Conservation (phyloP, 805 yeast genomes). For the Saccharomyces mikatae region DNA sequence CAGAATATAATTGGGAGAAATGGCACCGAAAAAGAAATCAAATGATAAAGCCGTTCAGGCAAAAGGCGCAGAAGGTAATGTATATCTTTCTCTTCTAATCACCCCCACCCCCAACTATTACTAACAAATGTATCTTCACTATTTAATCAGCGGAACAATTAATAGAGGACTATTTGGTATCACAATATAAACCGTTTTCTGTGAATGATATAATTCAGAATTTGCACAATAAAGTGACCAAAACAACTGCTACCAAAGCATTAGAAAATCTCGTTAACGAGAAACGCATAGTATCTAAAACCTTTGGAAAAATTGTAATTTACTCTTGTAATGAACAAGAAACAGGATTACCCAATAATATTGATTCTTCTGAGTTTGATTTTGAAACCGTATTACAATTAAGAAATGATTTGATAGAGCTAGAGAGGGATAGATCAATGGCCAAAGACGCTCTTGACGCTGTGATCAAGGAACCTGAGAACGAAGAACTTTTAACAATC, state of each 20-base stretch:
- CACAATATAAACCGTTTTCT: slow-evolving; percentile 43
- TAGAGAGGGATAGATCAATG: slow-evolving; percentile 13
- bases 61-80: slow-evolving; percentile 16
- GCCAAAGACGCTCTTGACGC: slow-evolving; percentile 6
- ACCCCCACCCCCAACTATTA: background rate
- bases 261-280: slow-evolving; percentile 32
- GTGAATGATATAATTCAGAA: slow-evolving; percentile 40
- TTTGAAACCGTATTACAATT: slow-evolving; percentile 17
- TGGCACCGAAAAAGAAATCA: slow-evolving; percentile 11
- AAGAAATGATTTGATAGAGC: slow-evolving; percentile 17
- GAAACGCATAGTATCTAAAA: slow-evolving; percentile 32
- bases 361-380: slow-evolving; percentile 5
- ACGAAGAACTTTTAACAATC: slow-evolving; percentile 7
- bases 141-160: slow-evolving; percentile 25
- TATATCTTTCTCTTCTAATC: slow-evolving; percentile 1
- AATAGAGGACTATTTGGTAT: slow-evolving; percentile 33
- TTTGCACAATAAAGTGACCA: slow-evolving; percentile 35
- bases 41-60: slow-evolving; percentile 10
- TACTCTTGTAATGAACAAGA: slow-evolving; percentile 36
- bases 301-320: slow-evolving; percentile 38
- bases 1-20: background rate
- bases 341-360: slow-evolving; percentile 6
- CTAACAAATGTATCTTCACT: background rate
- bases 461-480: slow-evolving; percentile 13
- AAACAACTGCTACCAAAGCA: slow-evolving; percentile 32